Base-by-base conservation (phyloP, 495 filamentous ascomycete genomes). In the Penicillium manginii region DNA sequence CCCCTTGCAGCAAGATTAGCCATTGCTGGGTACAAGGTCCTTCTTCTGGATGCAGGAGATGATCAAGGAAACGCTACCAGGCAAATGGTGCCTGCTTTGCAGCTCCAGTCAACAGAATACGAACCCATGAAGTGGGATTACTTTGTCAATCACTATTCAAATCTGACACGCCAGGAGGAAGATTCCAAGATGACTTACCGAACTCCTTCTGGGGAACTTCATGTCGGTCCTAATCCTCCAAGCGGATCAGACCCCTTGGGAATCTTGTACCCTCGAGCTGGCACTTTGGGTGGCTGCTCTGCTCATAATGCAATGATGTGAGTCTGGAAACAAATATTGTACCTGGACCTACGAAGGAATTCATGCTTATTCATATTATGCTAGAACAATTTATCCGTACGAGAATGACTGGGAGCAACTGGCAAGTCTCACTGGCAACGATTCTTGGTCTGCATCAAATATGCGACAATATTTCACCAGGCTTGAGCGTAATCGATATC, bases 21-120 rank as follows among this genome's bases (percentile, higher is more conserved):
- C 4, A 70, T 81, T 46, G 83, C 82, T 21, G 84, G 84, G 12
- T 79, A 77, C 60, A 82, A 73, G 39, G 83, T 83, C 2, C 75
- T 88, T 11, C 71, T 89, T 14, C 68, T 89, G 33, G 86, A 89
- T 59, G 83, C 86, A 1, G 86, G 86, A 19, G 78, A 81, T 50
- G 84, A 89, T 60, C 75, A 84, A 43, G 79, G 79, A 17, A 77
- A 80, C 51, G 58, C 64, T 1, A 67, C 61, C 14, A 33, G 50
- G 14, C 61, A 59, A 43, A 69, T 75, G 68, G 66, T 77, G 1
- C 77, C 78, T 19, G 74, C 72, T 14, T 55, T 78, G 21, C 66
- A 72, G 31, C 59, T 71, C 9, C 69, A 71, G 19, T 73, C 78
- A 10, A 73, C 78, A 10, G 74, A 80, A 61, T 70, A 77, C 40